Base-by-base conservation (phyloP, 2,329 filamentous ascomycete species). In the Tolypocladium sp. region DNA sequence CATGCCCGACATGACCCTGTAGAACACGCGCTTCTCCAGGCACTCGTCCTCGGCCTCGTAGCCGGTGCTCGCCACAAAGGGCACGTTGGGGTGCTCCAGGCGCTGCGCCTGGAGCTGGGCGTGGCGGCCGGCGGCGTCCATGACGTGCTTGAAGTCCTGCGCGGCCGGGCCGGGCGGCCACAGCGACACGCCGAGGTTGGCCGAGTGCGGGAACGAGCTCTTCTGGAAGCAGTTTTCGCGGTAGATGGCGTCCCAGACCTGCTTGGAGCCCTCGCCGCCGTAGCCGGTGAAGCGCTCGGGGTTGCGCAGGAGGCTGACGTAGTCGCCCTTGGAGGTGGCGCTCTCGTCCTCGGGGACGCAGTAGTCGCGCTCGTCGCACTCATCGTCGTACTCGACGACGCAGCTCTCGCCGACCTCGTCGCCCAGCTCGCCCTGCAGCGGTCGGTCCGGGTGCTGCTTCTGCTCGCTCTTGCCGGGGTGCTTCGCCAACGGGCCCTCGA, bases 11-110 rank as follows among this genome's bases (percentile, higher is more conserved):
- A 99, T 86, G 63, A 99, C 86, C 8, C 92, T 85, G 76, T 97
- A 94, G 73, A 99, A 99, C 42, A 97, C 94, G n/a, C 94, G 89
- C 81, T 99, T 97, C 79, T 99, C 94, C 30, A 99, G 77, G 69
- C 94, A 99, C 70, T 96, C 90, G 66, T 97, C 92, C 65, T 96
- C 92, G 55, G 87, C 81, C 64, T 94, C 90, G 56, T 93, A 78
- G 0, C 84, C 82, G 9, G 84, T 84, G 66, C 83, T 82, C 56
- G 85, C 80, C 55, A 86, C 81, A 55, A 86, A 84, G 1, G 82
- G 80, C 3, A 80, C 80, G 60, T 84, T 80, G 35, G 82, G 80
- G 46, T 77, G 68, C 33, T 68, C 62, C 40, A 69, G 66, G 5
- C 73, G 73, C 56, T 73, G 68, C 58, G 87, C 79, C 67, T 85